Evolutionary conservation across 257 asterid species (phyloP).

Genomic region (Capsicum pubescens): DNA sequence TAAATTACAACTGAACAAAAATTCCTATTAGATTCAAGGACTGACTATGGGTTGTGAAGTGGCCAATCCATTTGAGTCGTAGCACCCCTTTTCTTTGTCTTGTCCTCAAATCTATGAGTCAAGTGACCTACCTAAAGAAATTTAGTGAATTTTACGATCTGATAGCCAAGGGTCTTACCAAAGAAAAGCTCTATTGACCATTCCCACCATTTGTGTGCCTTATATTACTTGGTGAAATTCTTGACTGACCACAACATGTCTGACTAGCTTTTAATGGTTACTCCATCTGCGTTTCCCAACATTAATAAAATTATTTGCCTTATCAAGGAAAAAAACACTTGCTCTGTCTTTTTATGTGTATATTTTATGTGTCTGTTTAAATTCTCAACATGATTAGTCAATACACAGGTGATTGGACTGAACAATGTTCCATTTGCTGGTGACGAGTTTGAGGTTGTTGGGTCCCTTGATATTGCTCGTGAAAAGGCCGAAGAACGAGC

Average conservation of each 20-base stretch:
- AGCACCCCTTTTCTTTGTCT: not conserved
- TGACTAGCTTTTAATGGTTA: not conserved
- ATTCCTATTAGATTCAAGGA: constrained; percentile 21
- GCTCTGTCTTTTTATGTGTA: not conserved
- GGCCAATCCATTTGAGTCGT: not conserved
- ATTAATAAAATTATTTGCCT: not conserved
- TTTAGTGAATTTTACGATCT: not conserved
- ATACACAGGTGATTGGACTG: constrained; percentile 80
- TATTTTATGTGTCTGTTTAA: not conserved
- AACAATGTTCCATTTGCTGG: constrained; percentile 95
- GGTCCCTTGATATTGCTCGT: constrained; percentile 86
- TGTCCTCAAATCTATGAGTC: not conserved
- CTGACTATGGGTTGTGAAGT: constrained; percentile 1
- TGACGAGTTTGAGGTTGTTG: constrained; percentile 93
- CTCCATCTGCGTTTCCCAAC: not conserved
- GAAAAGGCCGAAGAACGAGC: constrained; percentile 76
- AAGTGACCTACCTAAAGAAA: not conserved
- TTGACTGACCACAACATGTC: constrained; percentile 22
- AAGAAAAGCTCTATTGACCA: constrained; percentile 6
- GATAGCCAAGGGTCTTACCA: not conserved
- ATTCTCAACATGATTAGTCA: constrained; percentile 21
- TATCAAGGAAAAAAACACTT: not conserved
- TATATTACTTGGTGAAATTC: not conserved
- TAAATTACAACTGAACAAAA: not conserved
- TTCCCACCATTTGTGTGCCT: constrained; percentile 1